These are phyloP conservation scores for Fusarium buharicum DNA, from an alignment of 2,329 filamentous ascomycete genomes.

Conservation along the genomic window DNA sequence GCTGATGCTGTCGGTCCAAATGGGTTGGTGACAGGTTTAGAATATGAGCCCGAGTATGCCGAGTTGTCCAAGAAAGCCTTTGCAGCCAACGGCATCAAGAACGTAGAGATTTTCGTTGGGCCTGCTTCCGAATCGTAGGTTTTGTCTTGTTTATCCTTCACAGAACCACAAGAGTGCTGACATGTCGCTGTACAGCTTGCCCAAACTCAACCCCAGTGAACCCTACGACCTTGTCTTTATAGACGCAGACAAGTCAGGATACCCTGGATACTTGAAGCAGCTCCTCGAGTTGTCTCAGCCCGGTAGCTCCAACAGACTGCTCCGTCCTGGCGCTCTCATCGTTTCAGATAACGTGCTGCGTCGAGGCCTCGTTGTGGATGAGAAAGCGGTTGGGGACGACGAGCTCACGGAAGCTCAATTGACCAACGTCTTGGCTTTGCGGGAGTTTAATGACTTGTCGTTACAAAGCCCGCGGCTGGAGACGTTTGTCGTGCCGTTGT, in stretches of 20 bases:
- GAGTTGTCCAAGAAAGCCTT: conserved; percentile 54
- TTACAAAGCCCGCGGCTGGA: conserved; percentile 52
- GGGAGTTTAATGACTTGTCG: conserved; percentile 51
- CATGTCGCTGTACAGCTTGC: conserved; percentile 35
- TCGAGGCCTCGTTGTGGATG: conserved; percentile 58
- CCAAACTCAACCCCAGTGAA: conserved; percentile 44
- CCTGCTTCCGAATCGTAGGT: conserved; percentile 59
- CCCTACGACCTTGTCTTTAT: conserved; percentile 66
- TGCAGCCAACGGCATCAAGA: conserved; percentile 53
- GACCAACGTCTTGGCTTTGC: conserved; percentile 45
- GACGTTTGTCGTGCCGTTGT: conserved; percentile 55
- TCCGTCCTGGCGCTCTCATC: conserved; percentile 61
- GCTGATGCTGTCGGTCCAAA: conserved; percentile 57
- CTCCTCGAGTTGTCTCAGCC: conserved; percentile 58
- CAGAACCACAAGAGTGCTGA: neutral
- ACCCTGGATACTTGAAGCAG: conserved; percentile 58
- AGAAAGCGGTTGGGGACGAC: conserved; percentile 33
- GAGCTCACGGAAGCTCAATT: conserved; percentile 34
- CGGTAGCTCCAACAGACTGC: conserved; percentile 52
- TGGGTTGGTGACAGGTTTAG: conserved; percentile 58
- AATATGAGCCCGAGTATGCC: conserved; percentile 58
- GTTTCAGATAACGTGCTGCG: conserved; percentile 66
- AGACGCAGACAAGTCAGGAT: conserved; percentile 65
- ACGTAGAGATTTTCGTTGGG: conserved; percentile 60
- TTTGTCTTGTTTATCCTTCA: neutral